Evolutionary conservation across 345 rosid species (phyloP).

Genomic region (Salix dunnii): DNA sequence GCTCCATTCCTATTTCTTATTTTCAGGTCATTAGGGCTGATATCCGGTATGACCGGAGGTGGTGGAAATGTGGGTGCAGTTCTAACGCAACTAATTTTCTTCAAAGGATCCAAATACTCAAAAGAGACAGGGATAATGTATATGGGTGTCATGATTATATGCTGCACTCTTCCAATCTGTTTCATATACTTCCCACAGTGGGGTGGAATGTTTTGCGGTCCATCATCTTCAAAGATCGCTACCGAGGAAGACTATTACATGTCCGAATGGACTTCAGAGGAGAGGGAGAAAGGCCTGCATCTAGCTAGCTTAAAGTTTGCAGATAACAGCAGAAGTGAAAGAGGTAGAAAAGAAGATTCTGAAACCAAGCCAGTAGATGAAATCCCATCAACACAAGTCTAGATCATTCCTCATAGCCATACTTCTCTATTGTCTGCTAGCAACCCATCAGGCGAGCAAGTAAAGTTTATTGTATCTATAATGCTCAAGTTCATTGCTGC

Average conservation of each 20-base stretch:
- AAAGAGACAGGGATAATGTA: conserved; percentile 70
- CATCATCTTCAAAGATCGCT: conserved; percentile 36
- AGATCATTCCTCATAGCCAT: neutral
- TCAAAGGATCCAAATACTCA: conserved; percentile 72
- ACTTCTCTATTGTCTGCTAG: neutral
- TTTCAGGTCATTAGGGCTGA: conserved; percentile 57
- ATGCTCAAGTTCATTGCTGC: neutral
- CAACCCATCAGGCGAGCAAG: neutral
- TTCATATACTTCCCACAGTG: conserved; percentile 81
- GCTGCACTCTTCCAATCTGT: conserved; percentile 54
- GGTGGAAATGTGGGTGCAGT: conserved; percentile 91
- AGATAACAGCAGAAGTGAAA: conserved; percentile 58
- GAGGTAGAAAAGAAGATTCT: conserved; percentile 37
- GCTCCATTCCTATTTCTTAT: neutral
- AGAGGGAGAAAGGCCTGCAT: conserved; percentile 52
- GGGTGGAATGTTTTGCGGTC: conserved; percentile 93
- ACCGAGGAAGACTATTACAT: conserved; percentile 78
- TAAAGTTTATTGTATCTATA: neutral
- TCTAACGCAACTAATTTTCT: conserved; percentile 75
- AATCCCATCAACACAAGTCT: conserved; percentile 23
- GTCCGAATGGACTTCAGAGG: conserved; percentile 64
- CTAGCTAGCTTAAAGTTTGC: conserved; percentile 64
- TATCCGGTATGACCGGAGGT: conserved; percentile 88
- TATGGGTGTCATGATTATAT: conserved; percentile 77
- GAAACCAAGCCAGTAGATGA: conserved; percentile 10